Evolutionary conservation across 2,329 filamentous ascomycete genomes (phyloP), one percentile per base, ranked within the genome.

Genomic region (Alternaria sp.): DNA sequence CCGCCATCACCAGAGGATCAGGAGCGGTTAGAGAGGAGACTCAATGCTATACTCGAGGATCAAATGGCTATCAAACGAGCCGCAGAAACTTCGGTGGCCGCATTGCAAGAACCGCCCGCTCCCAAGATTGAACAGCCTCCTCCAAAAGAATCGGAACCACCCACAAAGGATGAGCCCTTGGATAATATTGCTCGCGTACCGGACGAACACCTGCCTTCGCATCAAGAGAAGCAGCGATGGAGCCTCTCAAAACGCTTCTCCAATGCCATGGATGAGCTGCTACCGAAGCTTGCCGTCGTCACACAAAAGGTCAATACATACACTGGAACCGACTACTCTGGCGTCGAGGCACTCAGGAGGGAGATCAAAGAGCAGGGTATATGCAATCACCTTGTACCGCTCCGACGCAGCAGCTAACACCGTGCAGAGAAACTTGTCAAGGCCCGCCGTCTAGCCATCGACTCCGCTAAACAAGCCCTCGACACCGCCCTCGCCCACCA

Each of bases 301-400:
- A 92, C 92, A 2, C 92, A 95, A 76, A 91, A 91, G 60, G 87
- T 99, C 79, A 99, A 97, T 79, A 92, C 94, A 72, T 87, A 97
- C 54, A 99, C 95, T 3, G 95, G 95, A 18, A 85, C 83, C n/a
- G 83, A 85, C 66, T 99, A 98, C 82, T 91, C 91, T 1, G 89
- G 91, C 43, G 98, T 99, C 77, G 94, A 97, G 78, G 83, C 87
- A 24, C 87, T 99, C 68, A 96, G 97, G 76, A 81, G 83, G 9
- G 88, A 91, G 59, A 98, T 98, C 78, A 85, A 88, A 16, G 78
- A 81, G 22, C 90, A 89, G 80, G 86, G 86, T 87, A 81, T 22
- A 18, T 7, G 7, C 2, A 3, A 4, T 5, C 11, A 1, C 5
- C 30, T 4, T 16, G 8, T 24, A 11, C 1, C 11, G 9, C 18